A percentile compares a stretch with the other conserved stretches of the same genome.
Conservation (phyloP, 2,329 filamentous ascomycete species). For the Monosporascus sp. region DNA sequence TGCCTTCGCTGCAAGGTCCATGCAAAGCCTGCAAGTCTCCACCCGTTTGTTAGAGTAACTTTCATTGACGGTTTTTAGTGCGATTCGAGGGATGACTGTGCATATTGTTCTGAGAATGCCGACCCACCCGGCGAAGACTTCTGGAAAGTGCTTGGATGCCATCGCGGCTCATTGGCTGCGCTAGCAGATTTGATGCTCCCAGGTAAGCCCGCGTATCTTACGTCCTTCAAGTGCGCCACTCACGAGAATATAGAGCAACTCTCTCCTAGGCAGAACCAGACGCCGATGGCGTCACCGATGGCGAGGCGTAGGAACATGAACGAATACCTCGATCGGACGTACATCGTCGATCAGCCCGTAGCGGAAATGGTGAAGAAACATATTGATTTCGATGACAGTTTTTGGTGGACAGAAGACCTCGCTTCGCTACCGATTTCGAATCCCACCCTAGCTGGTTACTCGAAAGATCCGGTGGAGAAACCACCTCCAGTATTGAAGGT, state of each 20-base stretch:
- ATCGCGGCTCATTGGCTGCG: conserved; percentile 40
- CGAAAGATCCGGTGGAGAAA: conserved; percentile 32
- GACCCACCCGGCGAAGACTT: conserved; percentile 35
- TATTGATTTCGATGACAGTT: conserved; percentile 50
- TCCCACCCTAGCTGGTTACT: conserved; percentile 32
- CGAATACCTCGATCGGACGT: conserved; percentile 44
- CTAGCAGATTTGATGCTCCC: conserved; percentile 47
- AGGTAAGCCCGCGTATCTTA: conserved; percentile 30
- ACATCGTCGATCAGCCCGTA: conserved; percentile 35
- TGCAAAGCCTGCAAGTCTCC: conserved; percentile 38
- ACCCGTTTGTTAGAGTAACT: not conserved
- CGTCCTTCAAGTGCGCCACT: conserved; percentile 7
- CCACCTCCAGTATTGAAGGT: conserved; percentile 46
- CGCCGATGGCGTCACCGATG: conserved; percentile 45
- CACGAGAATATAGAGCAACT: conserved; percentile 32
- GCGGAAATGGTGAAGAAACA: conserved; percentile 37
- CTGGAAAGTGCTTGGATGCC: conserved; percentile 47
- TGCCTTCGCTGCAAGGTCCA: conserved; percentile 48
- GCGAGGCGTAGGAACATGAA: conserved; percentile 46
- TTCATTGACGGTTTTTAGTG: conserved; percentile 36
- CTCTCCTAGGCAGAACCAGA: conserved; percentile 44
- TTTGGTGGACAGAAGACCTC: conserved; percentile 53
- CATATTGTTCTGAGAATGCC: conserved; percentile 37
- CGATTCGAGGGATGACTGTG: conserved; percentile 45
- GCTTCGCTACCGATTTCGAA: conserved; percentile 34